Base-by-base conservation (phyloP, 805 yeast species). In the Torulaspora quercuum region DNA sequence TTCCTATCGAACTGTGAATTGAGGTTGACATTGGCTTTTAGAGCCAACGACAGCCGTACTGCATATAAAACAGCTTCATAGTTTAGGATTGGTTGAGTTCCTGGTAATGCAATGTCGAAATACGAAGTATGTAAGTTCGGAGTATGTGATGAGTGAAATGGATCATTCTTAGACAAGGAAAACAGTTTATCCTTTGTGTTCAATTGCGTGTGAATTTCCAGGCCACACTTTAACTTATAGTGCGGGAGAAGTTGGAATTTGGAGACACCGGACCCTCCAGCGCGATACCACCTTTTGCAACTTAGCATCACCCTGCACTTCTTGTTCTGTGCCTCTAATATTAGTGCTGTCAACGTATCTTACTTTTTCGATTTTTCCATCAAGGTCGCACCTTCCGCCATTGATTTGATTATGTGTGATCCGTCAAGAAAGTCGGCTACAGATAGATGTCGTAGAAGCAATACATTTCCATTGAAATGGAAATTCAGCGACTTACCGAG, bases 181-280 rank as follows among this genome's bases (percentile, higher is more conserved):
- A 92, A 92, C 17, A 92, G 74, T 59, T 92, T 92, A 37, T 73
- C 67, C 23, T 61, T 55, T 0, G 97, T 85, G 45, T 75, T 71
- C 37, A 92, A 65, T 59, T 92, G 98, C 1, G 97, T 82, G 58
- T 92, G 98, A 27, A 92, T 83, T 59, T 92, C 98, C 22, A 92
- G 65, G 0, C 98, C 98, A 54, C 95, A 83, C 54, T 79, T 84
- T 46, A 90, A 56, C 15, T 60, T 57, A 45, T 54, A 63, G 3
- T 53, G 52, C 0, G 58, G 48, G 5, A 29, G 17, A 10, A 32
- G 29, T 18, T 15, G 21, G 20, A 25, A 32, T 20, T 41, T 39
- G 18, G 37, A 37, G 10, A 30, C 16, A 16, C 24, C 28, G 3
- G 29, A 24, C 10, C 27, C 13, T 11, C 18, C 18, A 12, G 25